A percentile compares a stretch with the other conserved stretches of the same genome.
Evolutionary conservation across 495 filamentous ascomycete genomes (phyloP).

Genomic region (Aspergillus incahuasiensis): DNA sequence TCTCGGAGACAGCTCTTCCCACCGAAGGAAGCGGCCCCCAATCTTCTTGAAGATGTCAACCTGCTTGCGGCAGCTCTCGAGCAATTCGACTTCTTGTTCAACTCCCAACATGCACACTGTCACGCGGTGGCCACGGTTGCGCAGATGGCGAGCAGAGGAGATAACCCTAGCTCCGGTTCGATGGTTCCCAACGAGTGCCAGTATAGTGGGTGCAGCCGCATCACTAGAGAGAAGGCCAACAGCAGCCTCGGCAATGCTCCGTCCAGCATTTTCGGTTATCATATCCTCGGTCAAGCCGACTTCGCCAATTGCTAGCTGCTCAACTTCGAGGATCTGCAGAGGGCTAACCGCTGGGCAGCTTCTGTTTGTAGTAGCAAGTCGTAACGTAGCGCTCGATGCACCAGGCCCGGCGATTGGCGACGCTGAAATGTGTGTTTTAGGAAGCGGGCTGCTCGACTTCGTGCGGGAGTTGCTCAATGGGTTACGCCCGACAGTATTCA

Average conservation of each 20-base stretch:
- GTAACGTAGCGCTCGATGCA: slow-evolving; percentile 35
- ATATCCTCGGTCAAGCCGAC: slow-evolving; percentile 83
- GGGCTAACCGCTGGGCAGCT: slow-evolving; percentile 78
- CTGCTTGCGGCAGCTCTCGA: slow-evolving; percentile 70
- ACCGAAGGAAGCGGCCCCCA: slow-evolving; percentile 63
- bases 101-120: slow-evolving; percentile 78
- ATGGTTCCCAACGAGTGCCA: slow-evolving; percentile 85
- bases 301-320: slow-evolving; percentile 79
- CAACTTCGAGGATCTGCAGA: slow-evolving; percentile 81
- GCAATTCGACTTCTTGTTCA: slow-evolving; percentile 66
- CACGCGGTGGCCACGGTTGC: slow-evolving; percentile 71
- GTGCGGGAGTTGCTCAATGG: slow-evolving; percentile 38
- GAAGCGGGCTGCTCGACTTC: slow-evolving; percentile 34
- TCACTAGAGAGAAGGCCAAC: slow-evolving; percentile 52
- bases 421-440: slow-evolving; percentile 30
- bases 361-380: slow-evolving; percentile 57
- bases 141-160: slow-evolving; percentile 79
- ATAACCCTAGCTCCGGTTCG: slow-evolving; percentile 78
- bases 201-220: slow-evolving; percentile 56
- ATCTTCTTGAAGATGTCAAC: slow-evolving; percentile 71
- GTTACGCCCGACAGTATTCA: slow-evolving; percentile 33
- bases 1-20: slow-evolving; percentile 46
- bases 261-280: slow-evolving; percentile 84
- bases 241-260: slow-evolving; percentile 80
- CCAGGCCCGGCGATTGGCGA: slow-evolving; percentile 36